A percentile compares a stretch with the other conserved stretches of the same genome.
Evolutionary conservation across 441 rosid species (phyloP).

Genomic region (Kokia cookei): DNA sequence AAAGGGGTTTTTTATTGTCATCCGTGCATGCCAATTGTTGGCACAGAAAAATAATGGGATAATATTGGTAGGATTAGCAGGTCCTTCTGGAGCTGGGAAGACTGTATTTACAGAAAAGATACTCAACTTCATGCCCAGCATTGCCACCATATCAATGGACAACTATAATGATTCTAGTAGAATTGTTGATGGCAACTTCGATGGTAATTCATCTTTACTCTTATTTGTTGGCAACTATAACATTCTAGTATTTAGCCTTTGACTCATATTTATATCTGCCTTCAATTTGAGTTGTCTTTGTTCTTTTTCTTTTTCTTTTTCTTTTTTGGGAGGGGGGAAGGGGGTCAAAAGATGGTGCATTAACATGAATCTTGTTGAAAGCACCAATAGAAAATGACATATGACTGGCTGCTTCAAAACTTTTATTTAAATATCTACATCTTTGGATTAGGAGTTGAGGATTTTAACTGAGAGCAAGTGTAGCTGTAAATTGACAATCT

Average conservation of each 20-base stretch:
- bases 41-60: slow-evolving; percentile 86
- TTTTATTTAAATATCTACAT: neutral
- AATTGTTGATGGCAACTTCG: slow-evolving; percentile 91
- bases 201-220: slow-evolving; percentile 44
- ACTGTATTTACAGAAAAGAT: slow-evolving; percentile 91
- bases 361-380: neutral
- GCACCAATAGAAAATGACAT: neutral
- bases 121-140: slow-evolving; percentile 74
- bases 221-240: neutral
- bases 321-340: too few species aligned
- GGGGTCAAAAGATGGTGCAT: neutral
- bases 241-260: neutral
- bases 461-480: slow-evolving; percentile 3
- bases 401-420: neutral
- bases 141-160: slow-evolving; percentile 93
- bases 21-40: slow-evolving; percentile 86
- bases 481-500: neutral
- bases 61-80: slow-evolving; percentile 81
- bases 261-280: neutral
- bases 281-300: neutral
- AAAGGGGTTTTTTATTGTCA: slow-evolving; percentile 82
- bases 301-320: neutral
- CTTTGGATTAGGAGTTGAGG: neutral
- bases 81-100: slow-evolving; percentile 99
- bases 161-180: slow-evolving; percentile 89